A percentile compares a stretch with the other conserved stretches of the same genome.
These are phyloP conservation scores for Cylindricascospora bacillispora DNA, from an alignment of 1,139 yeast genomes.

Conservation along the genomic window DNA sequence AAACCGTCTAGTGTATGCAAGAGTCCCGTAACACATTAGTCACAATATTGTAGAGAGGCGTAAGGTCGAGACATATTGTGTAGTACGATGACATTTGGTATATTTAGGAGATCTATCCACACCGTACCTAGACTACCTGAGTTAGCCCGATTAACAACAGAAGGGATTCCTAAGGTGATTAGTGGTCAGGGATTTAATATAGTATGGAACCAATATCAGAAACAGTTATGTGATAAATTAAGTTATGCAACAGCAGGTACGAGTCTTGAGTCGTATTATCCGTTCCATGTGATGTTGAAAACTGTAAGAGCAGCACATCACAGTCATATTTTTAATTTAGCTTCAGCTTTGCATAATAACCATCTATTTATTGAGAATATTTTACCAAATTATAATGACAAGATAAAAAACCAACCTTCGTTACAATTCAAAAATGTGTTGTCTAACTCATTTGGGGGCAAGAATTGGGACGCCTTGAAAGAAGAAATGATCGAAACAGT, in stretches of 20 bases:
- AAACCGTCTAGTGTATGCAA: too few relatives aligned
- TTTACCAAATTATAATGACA: too few relatives aligned
- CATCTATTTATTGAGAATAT: constrained; percentile 77
- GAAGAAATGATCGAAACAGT: constrained; percentile 32
- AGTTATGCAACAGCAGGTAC: constrained; percentile 71
- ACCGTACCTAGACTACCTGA: constrained; percentile 48
- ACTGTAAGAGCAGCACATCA: constrained; percentile 60
- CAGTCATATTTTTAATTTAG: constrained; percentile 68
- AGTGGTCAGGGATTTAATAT: constrained; percentile 52
- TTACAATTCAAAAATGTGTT: constrained; percentile 27
- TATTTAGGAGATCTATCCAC: constrained; percentile 34
- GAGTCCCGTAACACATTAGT: too few relatives aligned
- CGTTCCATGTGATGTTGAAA: constrained; percentile 63
- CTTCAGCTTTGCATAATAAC: constrained; percentile 87
- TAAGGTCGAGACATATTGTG: too few relatives aligned
- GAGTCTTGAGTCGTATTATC: constrained; percentile 61
- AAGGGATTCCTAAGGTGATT: constrained; percentile 65
- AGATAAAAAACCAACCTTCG: constrained; percentile 29
- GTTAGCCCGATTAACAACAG: constrained; percentile 28
- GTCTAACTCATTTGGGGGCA: constrained; percentile 15
- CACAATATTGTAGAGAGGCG: too few relatives aligned
- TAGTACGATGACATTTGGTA: too few relatives aligned
- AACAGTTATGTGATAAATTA: constrained; percentile 50
- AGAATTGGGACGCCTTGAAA: constrained; percentile 23
- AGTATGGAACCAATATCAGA: constrained; percentile 79